Base-by-base conservation (phyloP, 2,329 filamentous ascomycete species). In the Fragosphaeria purpurea region DNA sequence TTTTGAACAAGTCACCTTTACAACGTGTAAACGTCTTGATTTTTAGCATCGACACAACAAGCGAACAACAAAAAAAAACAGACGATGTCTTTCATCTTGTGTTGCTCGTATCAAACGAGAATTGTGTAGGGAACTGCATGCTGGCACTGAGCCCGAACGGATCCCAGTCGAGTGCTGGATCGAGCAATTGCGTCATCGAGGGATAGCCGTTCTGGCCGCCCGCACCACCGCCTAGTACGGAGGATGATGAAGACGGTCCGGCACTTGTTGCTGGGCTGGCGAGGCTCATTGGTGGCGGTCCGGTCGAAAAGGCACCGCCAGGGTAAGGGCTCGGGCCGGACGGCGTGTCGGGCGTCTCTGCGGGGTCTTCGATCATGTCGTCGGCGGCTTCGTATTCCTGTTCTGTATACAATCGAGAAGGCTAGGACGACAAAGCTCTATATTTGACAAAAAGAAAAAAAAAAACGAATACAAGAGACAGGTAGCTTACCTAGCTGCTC, bases 301-400 rank as follows among this genome's bases (percentile, higher is more conserved):
- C 65, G 30, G 69, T 64, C 42, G 64, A 61, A 55, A 80, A 78
- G 62, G 77, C 74, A 52, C 71, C 69, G 53, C 73, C 71, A 10
- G 79, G 71, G 60, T 86, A 91, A 7, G 83, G 78, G 11, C 80
- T 80, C 43, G 82, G 77, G 41, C 81, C 82, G 50, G 65, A 70
- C 3, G 84, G 77, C 9, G 82, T 80, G 54, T 88, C 83, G 57
- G 64, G 60, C 10, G 57, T 53, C 82, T 79, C 60, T 53, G 86
- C 83, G 58, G 82, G 72, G 54, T 94, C 87, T 62, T 96, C 90
- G 66, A 94, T 82, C 76, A 95, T 86, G 61, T 91, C 88, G 66
- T 80, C 80, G 70, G 88, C 86, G 50, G 88, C 85, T 66, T 96
- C 90, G 71, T 96, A 97, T 74, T 97, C 91, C 77, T 95, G 89